Evolutionary conservation across 495 filamentous ascomycete species (phyloP).

Genomic region (Penicillium lividum): DNA sequence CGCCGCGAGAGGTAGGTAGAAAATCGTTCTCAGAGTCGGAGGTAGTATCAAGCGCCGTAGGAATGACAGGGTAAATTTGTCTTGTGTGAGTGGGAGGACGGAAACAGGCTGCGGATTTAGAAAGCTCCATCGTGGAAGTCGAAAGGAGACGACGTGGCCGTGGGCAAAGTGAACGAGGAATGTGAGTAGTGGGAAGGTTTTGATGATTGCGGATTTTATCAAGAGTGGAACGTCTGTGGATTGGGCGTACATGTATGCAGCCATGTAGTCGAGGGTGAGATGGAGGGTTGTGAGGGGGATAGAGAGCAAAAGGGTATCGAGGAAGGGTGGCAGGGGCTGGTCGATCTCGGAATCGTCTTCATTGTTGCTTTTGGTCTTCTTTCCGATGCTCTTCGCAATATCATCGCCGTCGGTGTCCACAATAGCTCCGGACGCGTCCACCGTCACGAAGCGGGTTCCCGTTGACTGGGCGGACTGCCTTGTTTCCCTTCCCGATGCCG

Average conservation of each 20-base stretch:
- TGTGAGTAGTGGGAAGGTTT: constrained; percentile 44
- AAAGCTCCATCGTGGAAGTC: constrained; percentile 12
- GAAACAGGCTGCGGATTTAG: constrained; percentile 21
- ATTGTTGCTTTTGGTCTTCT: constrained; percentile 11
- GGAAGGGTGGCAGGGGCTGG: constrained; percentile 37
- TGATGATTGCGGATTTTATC: constrained; percentile 39
- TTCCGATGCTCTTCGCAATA: constrained; percentile 10
- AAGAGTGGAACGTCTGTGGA: constrained; percentile 62
- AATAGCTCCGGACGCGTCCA: constrained; percentile 38
- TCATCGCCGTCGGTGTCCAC: constrained; percentile 31
- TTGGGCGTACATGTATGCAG: constrained; percentile 85
- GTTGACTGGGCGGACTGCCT: constrained; percentile 13
- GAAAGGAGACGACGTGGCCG: constrained; percentile 43
- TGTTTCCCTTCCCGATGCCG: constrained; percentile 4
- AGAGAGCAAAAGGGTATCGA: constrained; percentile 55
- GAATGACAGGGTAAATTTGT: constrained; percentile 36
- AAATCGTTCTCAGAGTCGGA: constrained; percentile 33
- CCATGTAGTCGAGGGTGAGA: constrained; percentile 85
- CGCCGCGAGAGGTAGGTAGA: constrained; percentile 55
- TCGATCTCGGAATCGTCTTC: constrained; percentile 21
- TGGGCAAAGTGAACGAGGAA: constrained; percentile 48
- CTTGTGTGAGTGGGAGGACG: constrained; percentile 31
- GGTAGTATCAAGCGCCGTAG: constrained; percentile 39
- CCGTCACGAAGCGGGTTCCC: constrained; percentile 40
- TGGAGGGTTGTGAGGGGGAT: constrained; percentile 77